Evolutionary conservation across 352 stramenopile genomes (phyloP), one percentile per base, ranked within the genome.

Genomic region (Globisporangium middletonii): DNA sequence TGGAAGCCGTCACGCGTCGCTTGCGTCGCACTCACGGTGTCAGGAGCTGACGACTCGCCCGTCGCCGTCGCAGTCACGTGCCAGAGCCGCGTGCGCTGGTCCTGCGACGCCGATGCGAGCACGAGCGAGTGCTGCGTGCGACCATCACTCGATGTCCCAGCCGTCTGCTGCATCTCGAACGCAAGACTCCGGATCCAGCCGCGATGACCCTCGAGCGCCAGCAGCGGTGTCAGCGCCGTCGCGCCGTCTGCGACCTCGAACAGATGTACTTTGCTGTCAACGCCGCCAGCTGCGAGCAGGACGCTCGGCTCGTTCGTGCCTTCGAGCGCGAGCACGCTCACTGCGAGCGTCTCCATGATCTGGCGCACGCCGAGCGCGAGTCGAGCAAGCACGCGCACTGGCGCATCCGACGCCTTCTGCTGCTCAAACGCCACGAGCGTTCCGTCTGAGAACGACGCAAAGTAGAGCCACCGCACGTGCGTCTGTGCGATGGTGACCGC

Each of bases 1-100:
- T 73, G 59, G 37, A 79, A 83, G 4, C 64, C 67, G 43, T 73
- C 59, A 16, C 61, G 23, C 23, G 23, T 23, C 23, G 23, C 23
- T 23, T 23, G 23, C 23, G 23, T 23, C 23, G 23, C 63, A n/a
- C 59, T 60, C 33, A 18, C 0, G 3, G 28, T 28, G 0, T 5
- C 16, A 43, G 49, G 30, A 45, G 28, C 30, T 11, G 23, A 27
- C 9, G 50, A 33, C 42, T 48, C 19, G 43, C 11, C 1, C 12
- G 12, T 59, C 46, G 30, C 27, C 15, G 19, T 30, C 5, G 45
- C 46, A 3, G 59, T 65, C 11, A 92, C 67, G 47, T 80, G 77
- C 81, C 81, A 92, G 30, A 92, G 61, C 8, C 81, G 81, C 57
- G 89, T 77, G 28, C 77, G 69, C 44, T 88, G 73, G 57, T 92